phyloP scores from a whole-genome alignment of 495 filamentous ascomycete genomes.

The Penicillium ucsense region DNA sequence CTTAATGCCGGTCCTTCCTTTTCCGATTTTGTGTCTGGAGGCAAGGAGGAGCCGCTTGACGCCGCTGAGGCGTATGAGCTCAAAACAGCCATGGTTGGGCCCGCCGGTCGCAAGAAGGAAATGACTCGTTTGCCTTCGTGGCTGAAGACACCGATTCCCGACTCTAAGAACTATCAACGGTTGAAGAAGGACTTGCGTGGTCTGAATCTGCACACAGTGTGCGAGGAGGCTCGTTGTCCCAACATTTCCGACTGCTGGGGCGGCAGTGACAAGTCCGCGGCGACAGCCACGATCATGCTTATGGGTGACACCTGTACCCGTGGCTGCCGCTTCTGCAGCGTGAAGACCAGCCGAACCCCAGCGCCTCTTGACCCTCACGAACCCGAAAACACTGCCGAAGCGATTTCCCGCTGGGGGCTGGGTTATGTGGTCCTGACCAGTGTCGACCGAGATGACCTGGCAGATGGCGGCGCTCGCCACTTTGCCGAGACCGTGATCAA shows the following conservation, averaged over 20 bases:
- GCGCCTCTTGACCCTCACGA: constrained; percentile 88
- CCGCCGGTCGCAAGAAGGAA: constrained; percentile 66
- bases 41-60: constrained; percentile 48
- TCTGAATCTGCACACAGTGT: constrained; percentile 86
- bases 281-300: constrained; percentile 97
- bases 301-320: constrained; percentile 99
- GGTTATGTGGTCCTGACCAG: constrained; percentile 92
- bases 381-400: constrained; percentile 93
- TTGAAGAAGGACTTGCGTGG: constrained; percentile 90
- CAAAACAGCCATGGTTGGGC: constrained; percentile 72
- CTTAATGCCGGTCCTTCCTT: constrained; percentile 77
- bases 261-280: constrained; percentile 73
- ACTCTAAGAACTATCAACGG: constrained; percentile 76
- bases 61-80: constrained; percentile 48
- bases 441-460: constrained; percentile 88
- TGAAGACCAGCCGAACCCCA: constrained; percentile 76
- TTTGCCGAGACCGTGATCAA: constrained; percentile 90
- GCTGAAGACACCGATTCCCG: constrained; percentile 92
- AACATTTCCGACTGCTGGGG: constrained; percentile 99
- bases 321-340: constrained; percentile 92
- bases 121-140: constrained; percentile 88
- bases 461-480: constrained; percentile 79
- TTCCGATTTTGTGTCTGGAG: constrained; percentile 63
- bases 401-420: constrained; percentile 82
- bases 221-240: constrained; percentile 93